Conservation (phyloP, 805 yeast species). For the Wickerhamiella musiphila region DNA sequence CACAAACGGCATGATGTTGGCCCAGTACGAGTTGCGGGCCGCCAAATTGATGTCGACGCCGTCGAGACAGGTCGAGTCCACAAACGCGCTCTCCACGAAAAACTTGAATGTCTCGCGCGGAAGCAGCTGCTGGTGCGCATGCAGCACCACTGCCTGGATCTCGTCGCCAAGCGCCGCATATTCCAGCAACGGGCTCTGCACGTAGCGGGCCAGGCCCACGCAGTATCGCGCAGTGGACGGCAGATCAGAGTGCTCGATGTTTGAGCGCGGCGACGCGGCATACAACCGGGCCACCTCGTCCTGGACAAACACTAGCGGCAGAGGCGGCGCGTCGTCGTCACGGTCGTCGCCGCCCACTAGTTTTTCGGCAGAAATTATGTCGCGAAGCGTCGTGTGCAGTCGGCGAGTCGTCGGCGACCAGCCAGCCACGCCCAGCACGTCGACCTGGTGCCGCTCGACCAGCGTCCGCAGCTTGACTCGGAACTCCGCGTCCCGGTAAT, state of each 20-base stretch:
- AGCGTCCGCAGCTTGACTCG: conserved; percentile 41
- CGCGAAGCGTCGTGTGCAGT: conserved; percentile 35
- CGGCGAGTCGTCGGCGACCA: conserved; percentile 56
- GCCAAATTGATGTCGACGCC: conserved; percentile 92
- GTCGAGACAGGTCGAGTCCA: conserved; percentile 76
- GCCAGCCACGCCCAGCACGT: conserved; percentile 83
- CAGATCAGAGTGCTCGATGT: conserved; percentile 66
- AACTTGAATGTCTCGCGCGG: conserved; percentile 43
- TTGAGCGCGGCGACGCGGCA: conserved; percentile 63
- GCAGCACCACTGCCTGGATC: conserved; percentile 41
- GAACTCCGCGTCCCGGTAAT: conserved; percentile 49
- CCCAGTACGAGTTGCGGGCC: conserved; percentile 52
- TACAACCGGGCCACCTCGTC: conserved; percentile 87
- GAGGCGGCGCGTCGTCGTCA: conserved; percentile 23
- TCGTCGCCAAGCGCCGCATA: conserved; percentile 70
- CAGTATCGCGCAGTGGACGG: conserved; percentile 68
- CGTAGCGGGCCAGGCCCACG: conserved; percentile 76
- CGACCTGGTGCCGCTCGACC: conserved; percentile 56
- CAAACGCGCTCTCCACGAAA: conserved; percentile 65
- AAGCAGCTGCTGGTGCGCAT: conserved; percentile 55
- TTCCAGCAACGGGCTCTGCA: conserved; percentile 85
- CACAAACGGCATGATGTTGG: conserved; percentile 56
- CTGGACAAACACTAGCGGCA: conserved; percentile 65
- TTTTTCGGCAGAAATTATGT: conserved; percentile 36
- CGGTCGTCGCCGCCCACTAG: conserved; percentile 21